Evolutionary conservation across 2,329 filamentous ascomycete genomes (phyloP), one percentile per base, ranked within the genome.

Genomic region (Trichophyton mentagrophytes): DNA sequence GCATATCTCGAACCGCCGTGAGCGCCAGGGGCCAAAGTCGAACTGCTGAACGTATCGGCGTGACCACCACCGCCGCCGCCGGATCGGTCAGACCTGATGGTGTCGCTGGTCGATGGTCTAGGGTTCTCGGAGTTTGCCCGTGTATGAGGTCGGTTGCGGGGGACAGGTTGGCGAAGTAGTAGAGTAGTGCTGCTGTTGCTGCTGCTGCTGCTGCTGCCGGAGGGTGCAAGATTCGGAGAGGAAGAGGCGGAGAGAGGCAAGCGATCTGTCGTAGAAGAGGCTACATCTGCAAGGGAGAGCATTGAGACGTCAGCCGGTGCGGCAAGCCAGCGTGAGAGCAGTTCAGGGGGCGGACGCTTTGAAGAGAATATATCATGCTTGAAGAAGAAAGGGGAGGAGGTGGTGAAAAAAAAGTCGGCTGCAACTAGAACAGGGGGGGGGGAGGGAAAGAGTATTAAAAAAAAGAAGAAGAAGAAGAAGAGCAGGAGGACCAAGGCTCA

Each of bases 101-200:
- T 47, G 57, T 59, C 57, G 51, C 53, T 42, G 11, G 61, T 30
- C n/a, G 79, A 61, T 79, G 81, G 64, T 80, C 81, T 61, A 83
- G 74, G 53, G 82, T 72, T 57, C 71, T 89, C 86, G 60, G 86
- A 89, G 73, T 85, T 88, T 60, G 86, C 83, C 66, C 86, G 83
- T 69, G 72, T 87, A 84, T 87, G 74, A 79, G 85, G 68, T 83
- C 56, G 84, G 81, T 65, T 82, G 77, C 60, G 77, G 60, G 74
- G 70, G 61, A 74, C 69, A 65, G 84, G 81, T 51, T 77, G 69
- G 61, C 76, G 79, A 40, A 79, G 74, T 67, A 87, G 82, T 27
- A 86, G 76, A 67, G 85, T 83, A 51, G 27, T 38, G 33, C 33
- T 33, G 30, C 8, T 38, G 33, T 8, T 38, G 33, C 9, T 38